Conservation (phyloP, 2,329 filamentous ascomycete genomes). For the Curvularia eragrostidis region DNA sequence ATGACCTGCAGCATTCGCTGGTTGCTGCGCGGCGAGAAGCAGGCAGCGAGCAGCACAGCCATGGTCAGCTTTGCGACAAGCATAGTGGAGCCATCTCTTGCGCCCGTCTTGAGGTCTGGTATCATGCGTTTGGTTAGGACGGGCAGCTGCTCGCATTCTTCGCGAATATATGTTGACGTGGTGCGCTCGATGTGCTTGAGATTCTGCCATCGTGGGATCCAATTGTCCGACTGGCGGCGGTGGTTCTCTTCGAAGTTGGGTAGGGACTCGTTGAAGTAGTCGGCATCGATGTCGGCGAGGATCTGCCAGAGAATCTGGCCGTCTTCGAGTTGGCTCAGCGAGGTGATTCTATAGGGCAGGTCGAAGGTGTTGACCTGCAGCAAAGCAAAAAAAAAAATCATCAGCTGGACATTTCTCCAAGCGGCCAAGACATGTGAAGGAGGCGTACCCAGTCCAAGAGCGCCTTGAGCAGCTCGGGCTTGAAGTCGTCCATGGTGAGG, state of each 20-base stretch:
- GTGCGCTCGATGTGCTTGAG: constrained; percentile 59
- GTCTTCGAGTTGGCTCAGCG: constrained; percentile 55
- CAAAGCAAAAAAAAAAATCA: not conserved
- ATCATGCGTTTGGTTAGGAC: constrained; percentile 50
- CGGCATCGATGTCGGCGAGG: constrained; percentile 55
- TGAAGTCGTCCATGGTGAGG: constrained; percentile 49
- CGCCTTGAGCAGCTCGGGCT: constrained; percentile 49
- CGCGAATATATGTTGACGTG: constrained; percentile 58
- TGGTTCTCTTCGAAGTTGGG: constrained; percentile 54
- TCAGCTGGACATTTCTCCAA: not conserved
- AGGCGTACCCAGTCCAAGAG: constrained; percentile 49
- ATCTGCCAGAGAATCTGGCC: constrained; percentile 58
- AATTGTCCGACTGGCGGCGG: constrained; percentile 54
- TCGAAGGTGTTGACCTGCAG: constrained; percentile 55
- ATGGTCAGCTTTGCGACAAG: constrained; percentile 55
- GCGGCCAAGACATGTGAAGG: not conserved
- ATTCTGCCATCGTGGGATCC: constrained; percentile 62
- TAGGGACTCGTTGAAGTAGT: constrained; percentile 57
- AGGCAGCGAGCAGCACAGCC: constrained; percentile 56
- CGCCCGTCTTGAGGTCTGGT: constrained; percentile 58
- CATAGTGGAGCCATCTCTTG: constrained; percentile 53
- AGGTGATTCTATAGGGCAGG: constrained; percentile 44
- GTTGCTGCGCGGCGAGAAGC: constrained; percentile 57
- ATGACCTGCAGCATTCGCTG: constrained; percentile 56
- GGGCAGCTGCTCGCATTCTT: constrained; percentile 52